Percentiles rank a stretch among this genome's conserved stretches.
phyloP scores from a whole-genome alignment of 1,284 basidiomycete species.

The Naganishia sp. region DNA sequence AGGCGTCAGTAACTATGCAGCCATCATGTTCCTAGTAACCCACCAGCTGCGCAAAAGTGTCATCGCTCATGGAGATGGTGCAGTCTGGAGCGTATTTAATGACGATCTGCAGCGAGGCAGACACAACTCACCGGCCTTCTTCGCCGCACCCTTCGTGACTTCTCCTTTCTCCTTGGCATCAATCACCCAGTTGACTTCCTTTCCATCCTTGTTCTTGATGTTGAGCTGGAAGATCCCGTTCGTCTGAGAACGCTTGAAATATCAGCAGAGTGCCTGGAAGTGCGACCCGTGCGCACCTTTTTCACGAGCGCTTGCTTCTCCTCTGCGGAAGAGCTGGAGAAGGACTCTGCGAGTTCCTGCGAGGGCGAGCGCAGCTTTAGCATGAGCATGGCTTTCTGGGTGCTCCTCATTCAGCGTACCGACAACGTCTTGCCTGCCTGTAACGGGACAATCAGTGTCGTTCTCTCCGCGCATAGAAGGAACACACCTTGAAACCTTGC shows the following conservation, averaged over 20 bases:
- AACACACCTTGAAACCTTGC: conserved; percentile 15
- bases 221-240: conserved; percentile 89
- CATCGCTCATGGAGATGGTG: conserved; percentile 49
- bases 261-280: background rate
- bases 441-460: background rate
- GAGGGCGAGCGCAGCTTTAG: background rate
- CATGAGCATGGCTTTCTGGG: background rate
- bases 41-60: conserved; percentile 34
- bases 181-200: conserved; percentile 79
- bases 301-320: conserved; percentile 31
- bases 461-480: background rate
- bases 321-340: conserved; percentile 13
- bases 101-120: background rate
- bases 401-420: background rate
- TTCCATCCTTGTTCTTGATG: conserved; percentile 65
- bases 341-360: conserved; percentile 16
- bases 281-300: conserved; percentile 6
- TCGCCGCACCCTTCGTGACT: conserved; percentile 75
- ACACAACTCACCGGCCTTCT: conserved; percentile 54
- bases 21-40: background rate
- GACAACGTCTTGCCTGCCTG: conserved; percentile 19
- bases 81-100: conserved; percentile 56
- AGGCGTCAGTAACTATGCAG: background rate
- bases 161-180: conserved; percentile 88
- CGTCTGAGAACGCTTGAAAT: conserved; percentile 60